Conservation (phyloP, 805 yeast genomes). For the Candida germanica region DNA sequence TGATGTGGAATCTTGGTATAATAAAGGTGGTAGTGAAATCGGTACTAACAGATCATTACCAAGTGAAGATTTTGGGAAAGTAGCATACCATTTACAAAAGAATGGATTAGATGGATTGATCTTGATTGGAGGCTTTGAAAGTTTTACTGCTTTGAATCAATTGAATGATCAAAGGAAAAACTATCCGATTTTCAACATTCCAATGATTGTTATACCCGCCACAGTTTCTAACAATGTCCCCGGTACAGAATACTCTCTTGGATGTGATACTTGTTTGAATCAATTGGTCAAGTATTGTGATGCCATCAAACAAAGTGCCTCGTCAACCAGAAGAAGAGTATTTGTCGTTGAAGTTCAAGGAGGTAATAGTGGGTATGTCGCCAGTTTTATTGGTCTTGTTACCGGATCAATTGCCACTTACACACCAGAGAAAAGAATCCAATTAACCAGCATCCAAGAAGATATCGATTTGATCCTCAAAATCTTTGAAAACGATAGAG, state of each 20-base stretch:
- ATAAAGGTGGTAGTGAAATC: slow-evolving; percentile 74
- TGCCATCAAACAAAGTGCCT: slow-evolving; percentile 74
- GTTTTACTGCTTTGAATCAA: slow-evolving; percentile 67
- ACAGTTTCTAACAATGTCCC: slow-evolving; percentile 80
- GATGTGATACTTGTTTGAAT: slow-evolving; percentile 74
- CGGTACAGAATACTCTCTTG: slow-evolving; percentile 76
- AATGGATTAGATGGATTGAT: slow-evolving; percentile 67
- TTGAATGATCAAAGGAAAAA: slow-evolving; percentile 55
- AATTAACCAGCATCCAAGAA: slow-evolving; percentile 56
- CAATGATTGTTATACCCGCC: slow-evolving; percentile 76
- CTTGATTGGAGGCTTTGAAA: slow-evolving; percentile 81
- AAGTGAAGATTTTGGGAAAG: slow-evolving; percentile 61
- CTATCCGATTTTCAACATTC: slow-evolving; percentile 72
- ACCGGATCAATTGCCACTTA: slow-evolving; percentile 74
- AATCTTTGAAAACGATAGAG: slow-evolving; percentile 58
- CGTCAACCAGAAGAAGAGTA: slow-evolving; percentile 73
- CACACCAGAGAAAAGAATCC: slow-evolving; percentile 70
- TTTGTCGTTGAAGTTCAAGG: slow-evolving; percentile 85
- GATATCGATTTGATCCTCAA: slow-evolving; percentile 63
- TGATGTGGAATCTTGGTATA: slow-evolving; percentile 70
- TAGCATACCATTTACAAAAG: slow-evolving; percentile 71
- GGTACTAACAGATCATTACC: slow-evolving; percentile 79
- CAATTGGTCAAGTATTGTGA: slow-evolving; percentile 71
- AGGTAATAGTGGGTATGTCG: slow-evolving; percentile 79
- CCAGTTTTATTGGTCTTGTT: slow-evolving; percentile 63